Evolutionary conservation across 129 eudicot species (phyloP).

Genomic region (Daucus carota): DH1_v3.0 NC_030383.2:49890501-49891000

Average conservation of each 20-base stretch:
- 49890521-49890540: conserved; percentile 38
- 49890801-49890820: conserved; percentile 87
- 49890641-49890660: conserved; percentile 52
- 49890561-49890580: conserved; percentile 38
- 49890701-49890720: conserved; percentile 34
- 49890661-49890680: conserved; percentile 72
- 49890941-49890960: not conserved
- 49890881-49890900: conserved; percentile 35
- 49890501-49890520: conserved; percentile 54
- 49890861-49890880: conserved; percentile 48
- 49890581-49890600: conserved; percentile 62
- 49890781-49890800: conserved; percentile 88
- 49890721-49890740: conserved; percentile 39
- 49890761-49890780: conserved; percentile 74
- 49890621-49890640: conserved; percentile 26
- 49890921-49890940: not conserved
- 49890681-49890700: conserved; percentile 71
- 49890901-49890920: not conserved
- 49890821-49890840: conserved; percentile 94
- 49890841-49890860: conserved; percentile 94
- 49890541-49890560: conserved; percentile 34
- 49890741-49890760: conserved; percentile 81
- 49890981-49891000: not conserved
- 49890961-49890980: not conserved
- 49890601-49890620: conserved; percentile 30